Conservation (phyloP, 495 filamentous ascomycete genomes). For the Lindgomyces ingoldianus region DNA sequence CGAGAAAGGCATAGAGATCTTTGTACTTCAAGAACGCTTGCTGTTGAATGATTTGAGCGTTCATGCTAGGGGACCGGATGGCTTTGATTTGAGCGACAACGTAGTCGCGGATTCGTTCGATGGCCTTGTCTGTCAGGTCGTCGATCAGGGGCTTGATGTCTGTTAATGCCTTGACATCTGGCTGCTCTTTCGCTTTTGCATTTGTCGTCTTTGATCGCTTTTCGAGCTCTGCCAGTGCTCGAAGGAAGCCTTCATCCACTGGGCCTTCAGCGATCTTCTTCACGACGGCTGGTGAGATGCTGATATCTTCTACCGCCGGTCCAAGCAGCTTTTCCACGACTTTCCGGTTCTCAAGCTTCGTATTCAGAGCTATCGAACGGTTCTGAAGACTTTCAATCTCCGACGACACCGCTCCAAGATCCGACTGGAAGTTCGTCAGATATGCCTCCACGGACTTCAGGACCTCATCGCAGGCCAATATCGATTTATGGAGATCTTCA, state of each 20-base stretch:
- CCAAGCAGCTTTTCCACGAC: conserved; percentile 85
- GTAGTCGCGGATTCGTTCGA: conserved; percentile 91
- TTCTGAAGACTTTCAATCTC: conserved; percentile 93
- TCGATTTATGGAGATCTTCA: conserved; percentile 86
- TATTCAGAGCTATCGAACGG: conserved; percentile 78
- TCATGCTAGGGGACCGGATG: conserved; percentile 88
- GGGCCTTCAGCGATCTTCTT: conserved; percentile 80
- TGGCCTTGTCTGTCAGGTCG: conserved; percentile 82
- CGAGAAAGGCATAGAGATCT: conserved; percentile 81
- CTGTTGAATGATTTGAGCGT: conserved; percentile 93
- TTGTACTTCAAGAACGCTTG: conserved; percentile 83
- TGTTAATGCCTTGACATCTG: conserved; percentile 68
- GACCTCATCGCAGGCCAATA: conserved; percentile 87
- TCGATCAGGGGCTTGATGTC: conserved; percentile 85
- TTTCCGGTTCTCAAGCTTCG: conserved; percentile 85
- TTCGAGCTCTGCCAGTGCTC: conserved; percentile 80
- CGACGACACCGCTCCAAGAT: conserved; percentile 84
- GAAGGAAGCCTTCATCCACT: conserved; percentile 89
- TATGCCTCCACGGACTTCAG: conserved; percentile 90
- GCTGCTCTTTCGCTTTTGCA: conserved; percentile 59
- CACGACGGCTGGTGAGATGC: conserved; percentile 78
- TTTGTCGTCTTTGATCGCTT: conserved; percentile 72
- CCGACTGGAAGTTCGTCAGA: conserved; percentile 86
- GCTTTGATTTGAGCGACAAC: conserved; percentile 92
- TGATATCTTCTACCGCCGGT: conserved; percentile 89